Base-by-base conservation (phyloP, 768 basidiomycete genomes). In the Austroboletus festivus region DNA sequence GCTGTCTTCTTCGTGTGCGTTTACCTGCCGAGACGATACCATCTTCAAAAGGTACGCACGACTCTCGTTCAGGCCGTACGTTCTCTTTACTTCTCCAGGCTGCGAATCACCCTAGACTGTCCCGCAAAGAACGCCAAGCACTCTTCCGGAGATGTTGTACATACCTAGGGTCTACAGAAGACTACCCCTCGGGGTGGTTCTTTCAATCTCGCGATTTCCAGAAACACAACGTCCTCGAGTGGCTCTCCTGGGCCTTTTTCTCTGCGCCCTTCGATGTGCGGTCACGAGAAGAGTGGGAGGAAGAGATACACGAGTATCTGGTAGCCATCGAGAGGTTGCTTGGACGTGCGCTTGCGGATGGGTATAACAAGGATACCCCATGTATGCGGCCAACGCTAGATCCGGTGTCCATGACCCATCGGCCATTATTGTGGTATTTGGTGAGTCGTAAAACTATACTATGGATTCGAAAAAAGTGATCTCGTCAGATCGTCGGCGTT, bases 201-300 rank as follows among this genome's bases (percentile, higher is more conserved):
- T 60, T 72, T 7, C 68, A 66, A 5, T 41, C 64, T 2, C 46
- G 0, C 10, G 54, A 40, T 9, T 57, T 79, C 44, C 71, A 67
- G 42, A 72, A 72, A 18, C 71, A 76, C 16, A 82, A 85, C 50
- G 63, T 77, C 34, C 40, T 69, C 5, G 80, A 83, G 39, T 86
- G 83, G 83, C 60, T 85, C n/a, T 68, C 81, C 6, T 86, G 82
- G 82, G 78, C 81, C 0, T 51, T 85, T 20, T 85, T 83, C 58
- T 75, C 75, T 1, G 62, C 70, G 3, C 64, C 72, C 5, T 58
- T 64, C 23, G 58, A 67, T 5, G 57, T 67, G 10, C 39, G 31
- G 4, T 33, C 53, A 4, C 45, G 53, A 19, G 51, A 68, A 16
- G 73, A 71, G 31, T 79, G 78, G 73, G 57, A 65, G 13, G 78